phyloP scores from a whole-genome alignment of 345 rosid species.

The Citrus hindsii region DNA sequence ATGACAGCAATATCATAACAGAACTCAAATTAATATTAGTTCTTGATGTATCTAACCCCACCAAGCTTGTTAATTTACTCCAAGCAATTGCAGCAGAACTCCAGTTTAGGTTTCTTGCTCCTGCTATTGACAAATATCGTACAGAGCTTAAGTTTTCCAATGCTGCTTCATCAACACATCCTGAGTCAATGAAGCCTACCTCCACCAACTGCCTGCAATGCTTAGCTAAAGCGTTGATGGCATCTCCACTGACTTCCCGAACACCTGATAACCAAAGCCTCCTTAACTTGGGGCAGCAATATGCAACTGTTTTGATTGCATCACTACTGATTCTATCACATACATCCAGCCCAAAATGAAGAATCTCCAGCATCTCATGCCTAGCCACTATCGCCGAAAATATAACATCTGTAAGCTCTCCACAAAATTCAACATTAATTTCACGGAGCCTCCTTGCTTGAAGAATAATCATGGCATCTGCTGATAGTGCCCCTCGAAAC shows the following conservation, averaged over 20 bases:
- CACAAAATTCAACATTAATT: constrained; percentile 31
- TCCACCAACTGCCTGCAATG: constrained; percentile 25
- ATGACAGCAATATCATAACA: constrained; percentile 19
- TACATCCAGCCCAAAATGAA: constrained; percentile 29
- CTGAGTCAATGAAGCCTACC: constrained; percentile 29
- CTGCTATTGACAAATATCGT: constrained; percentile 29
- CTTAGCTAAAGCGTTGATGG: constrained; percentile 33
- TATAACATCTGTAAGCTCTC: constrained; percentile 30
- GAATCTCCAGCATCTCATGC: constrained; percentile 34
- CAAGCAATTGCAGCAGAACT: constrained; percentile 24
- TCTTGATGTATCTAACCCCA: constrained; percentile 33
- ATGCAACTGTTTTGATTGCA: constrained; percentile 35
- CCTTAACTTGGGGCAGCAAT: constrained; percentile 32
- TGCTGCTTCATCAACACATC: constrained; percentile 26
- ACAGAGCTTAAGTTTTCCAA: constrained; percentile 29
- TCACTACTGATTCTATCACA: constrained; percentile 38
- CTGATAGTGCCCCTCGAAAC: constrained; percentile 38
- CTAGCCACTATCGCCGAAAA: constrained; percentile 30
- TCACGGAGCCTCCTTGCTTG: constrained; percentile 29
- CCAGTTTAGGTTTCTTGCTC: constrained; percentile 38
- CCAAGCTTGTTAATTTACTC: constrained; percentile 24
- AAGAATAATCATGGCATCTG: constrained; percentile 31
- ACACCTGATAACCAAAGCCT: constrained; percentile 35
- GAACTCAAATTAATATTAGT: constrained; percentile 27
- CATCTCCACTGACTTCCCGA: constrained; percentile 27